A percentile compares a stretch with the other conserved stretches of the same genome.
These are phyloP conservation scores for Thelonectria discophora DNA, from an alignment of 2,329 filamentous ascomycete species.

Conservation along the genomic window DNA sequence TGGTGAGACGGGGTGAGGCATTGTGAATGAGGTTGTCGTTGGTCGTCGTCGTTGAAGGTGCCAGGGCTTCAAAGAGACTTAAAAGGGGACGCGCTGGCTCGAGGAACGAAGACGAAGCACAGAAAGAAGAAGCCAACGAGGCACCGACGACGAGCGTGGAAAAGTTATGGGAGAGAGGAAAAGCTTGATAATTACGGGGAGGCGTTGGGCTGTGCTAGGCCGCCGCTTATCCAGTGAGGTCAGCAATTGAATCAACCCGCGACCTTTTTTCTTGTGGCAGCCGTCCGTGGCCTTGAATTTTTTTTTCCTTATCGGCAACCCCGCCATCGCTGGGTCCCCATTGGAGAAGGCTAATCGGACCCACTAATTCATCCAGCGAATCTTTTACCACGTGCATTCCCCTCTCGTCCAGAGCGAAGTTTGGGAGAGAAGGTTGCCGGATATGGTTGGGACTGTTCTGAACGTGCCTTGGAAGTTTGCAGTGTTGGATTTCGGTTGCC, in stretches of 20 bases:
- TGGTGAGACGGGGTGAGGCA: constrained; percentile 61
- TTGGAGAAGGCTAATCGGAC: not conserved
- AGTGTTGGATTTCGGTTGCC: no score
- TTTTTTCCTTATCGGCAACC: constrained; percentile 33
- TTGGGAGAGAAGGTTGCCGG: no score
- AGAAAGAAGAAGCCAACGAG: constrained; percentile 39
- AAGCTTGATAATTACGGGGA: constrained; percentile 1
- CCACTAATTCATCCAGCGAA: constrained; percentile 7
- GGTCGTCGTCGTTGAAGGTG: constrained; percentile 18
- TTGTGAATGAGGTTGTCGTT: constrained; percentile 37
- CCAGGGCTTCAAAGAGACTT: constrained; percentile 32
- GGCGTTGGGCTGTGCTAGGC: constrained; percentile 19
- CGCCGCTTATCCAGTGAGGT: constrained; percentile 5
- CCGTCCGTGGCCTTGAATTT: constrained; percentile 25
- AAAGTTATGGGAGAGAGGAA: not conserved
- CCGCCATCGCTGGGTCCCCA: constrained; percentile 15
- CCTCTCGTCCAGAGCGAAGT: not conserved
- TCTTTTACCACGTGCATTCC: constrained; percentile 39
- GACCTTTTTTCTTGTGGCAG: constrained; percentile 5
- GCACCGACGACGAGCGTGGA: constrained; percentile 28
- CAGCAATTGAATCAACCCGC: constrained; percentile 1
- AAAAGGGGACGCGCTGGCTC: constrained; percentile 20
- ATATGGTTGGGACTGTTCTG: no score
- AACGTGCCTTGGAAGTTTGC: no score
- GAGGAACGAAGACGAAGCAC: constrained; percentile 6